Percentiles rank a stretch among this genome's conserved stretches.
phyloP scores from a whole-genome alignment of 805 yeast species.

The Blastobotrys parvus region DNA sequence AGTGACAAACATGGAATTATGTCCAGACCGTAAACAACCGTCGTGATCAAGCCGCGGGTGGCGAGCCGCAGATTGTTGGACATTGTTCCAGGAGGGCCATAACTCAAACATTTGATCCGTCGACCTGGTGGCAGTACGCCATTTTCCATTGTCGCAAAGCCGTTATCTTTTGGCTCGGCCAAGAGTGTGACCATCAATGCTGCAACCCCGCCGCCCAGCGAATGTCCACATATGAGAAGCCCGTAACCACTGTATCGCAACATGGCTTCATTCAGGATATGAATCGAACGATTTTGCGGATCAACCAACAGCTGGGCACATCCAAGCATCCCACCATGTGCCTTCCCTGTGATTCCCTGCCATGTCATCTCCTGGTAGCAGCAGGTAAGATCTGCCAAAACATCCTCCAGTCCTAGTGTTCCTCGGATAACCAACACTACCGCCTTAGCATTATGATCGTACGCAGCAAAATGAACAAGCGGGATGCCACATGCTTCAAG shows the following conservation, averaged over 20 bases:
- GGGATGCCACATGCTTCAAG: conserved; percentile 24
- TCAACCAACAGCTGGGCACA: conserved; percentile 22
- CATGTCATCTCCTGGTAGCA: conserved; percentile 25
- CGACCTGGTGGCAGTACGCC: conserved; percentile 22
- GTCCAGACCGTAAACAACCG: conserved; percentile 28
- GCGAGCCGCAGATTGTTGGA: conserved; percentile 19
- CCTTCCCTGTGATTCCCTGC: conserved; percentile 22
- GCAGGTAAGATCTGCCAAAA: conserved; percentile 27
- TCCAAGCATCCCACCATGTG: conserved; percentile 27
- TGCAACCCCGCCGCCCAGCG: conserved; percentile 30
- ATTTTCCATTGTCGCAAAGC: conserved; percentile 19
- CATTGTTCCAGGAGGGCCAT: conserved; percentile 29
- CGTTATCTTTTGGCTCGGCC: conserved; percentile 4
- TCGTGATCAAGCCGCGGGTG: conserved; percentile 22
- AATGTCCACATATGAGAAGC: conserved; percentile 28
- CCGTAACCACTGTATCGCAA: conserved; percentile 24
- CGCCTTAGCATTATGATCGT: conserved; percentile 25
- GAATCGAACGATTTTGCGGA: conserved; percentile 20
- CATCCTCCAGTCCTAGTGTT: conserved; percentile 27
- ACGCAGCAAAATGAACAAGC: conserved; percentile 25
- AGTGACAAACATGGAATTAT: conserved; percentile 29
- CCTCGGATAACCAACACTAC: conserved; percentile 29
- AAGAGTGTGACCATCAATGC: conserved; percentile 24
- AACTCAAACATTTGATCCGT: conserved; percentile 24
- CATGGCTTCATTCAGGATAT: conserved; percentile 21